Conservation (phyloP, 2,329 filamentous ascomycete genomes). For the Tolypocladium ophioglossoides region DNA sequence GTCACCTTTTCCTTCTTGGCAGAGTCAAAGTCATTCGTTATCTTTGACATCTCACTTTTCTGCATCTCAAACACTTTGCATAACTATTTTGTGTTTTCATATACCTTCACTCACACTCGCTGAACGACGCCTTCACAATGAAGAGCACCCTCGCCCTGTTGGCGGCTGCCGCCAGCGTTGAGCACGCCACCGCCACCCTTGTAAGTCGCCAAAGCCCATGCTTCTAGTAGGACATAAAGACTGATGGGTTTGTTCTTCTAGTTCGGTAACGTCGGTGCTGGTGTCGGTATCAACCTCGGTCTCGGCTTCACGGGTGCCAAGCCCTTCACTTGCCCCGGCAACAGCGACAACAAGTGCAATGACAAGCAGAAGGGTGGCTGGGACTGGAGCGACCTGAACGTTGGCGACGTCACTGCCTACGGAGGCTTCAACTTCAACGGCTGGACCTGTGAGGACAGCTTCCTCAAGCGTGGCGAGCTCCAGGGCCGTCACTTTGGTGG, state of each 20-base stretch:
- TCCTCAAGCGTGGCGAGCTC: conserved; percentile 44
- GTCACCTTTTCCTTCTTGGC: background rate
- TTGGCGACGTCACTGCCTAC: conserved; percentile 54
- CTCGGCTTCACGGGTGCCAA: conserved; percentile 16
- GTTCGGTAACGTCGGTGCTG: background rate
- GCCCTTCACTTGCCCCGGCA: conserved; percentile 56
- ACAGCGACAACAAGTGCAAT: conserved; percentile 69
- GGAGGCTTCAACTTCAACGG: conserved; percentile 65
- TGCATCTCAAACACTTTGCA: conserved; percentile 13
- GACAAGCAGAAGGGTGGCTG: conserved; percentile 60
- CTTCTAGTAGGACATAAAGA: background rate
- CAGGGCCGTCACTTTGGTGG: conserved; percentile 33
- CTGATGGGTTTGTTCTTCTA: background rate
- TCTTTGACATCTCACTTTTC: conserved; percentile 8
- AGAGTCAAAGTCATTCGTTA: background rate
- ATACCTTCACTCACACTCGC: conserved; percentile 12
- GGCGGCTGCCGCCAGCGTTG: conserved; percentile 39
- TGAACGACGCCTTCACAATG: conserved; percentile 27
- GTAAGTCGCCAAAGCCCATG: conserved; percentile 5
- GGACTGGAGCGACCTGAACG: conserved; percentile 54
- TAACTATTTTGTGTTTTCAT: background rate
- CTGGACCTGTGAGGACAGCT: conserved; percentile 54
- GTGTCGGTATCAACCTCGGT: background rate
- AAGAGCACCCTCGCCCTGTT: conserved; percentile 39
- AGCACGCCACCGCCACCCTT: conserved; percentile 38